These are phyloP conservation scores for Phoma sp. DNA, from an alignment of 2,329 filamentous ascomycete species.

Conservation along the genomic window DNA sequence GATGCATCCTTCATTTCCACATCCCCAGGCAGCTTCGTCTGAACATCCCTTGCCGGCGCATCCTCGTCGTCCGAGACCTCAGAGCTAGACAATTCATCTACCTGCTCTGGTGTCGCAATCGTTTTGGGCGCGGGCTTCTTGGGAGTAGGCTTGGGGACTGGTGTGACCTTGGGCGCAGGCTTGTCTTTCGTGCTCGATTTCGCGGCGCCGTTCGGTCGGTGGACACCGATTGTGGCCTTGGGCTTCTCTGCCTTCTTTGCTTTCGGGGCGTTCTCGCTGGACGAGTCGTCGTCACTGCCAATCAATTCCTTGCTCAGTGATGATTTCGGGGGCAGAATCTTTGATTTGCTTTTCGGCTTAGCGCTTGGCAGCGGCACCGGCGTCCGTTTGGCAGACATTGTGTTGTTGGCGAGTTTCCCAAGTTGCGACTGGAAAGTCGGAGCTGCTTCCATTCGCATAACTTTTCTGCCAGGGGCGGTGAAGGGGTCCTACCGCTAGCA, in stretches of 20 bases:
- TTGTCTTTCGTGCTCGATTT: constrained; percentile 26
- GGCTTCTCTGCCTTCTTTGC: constrained; percentile 27
- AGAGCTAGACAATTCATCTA: constrained; percentile 32
- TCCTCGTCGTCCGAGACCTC: constrained; percentile 35
- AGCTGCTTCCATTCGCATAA: constrained; percentile 26
- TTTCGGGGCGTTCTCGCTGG: constrained; percentile 25
- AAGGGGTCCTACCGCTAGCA: not conserved
- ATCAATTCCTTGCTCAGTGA: constrained; percentile 46
- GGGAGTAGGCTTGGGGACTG: constrained; percentile 18
- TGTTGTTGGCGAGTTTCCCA: constrained; percentile 25
- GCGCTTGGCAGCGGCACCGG: constrained; percentile 42
- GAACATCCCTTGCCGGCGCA: constrained; percentile 22
- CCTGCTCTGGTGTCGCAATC: constrained; percentile 26
- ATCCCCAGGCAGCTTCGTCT: constrained; percentile 23
- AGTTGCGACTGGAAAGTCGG: constrained; percentile 19
- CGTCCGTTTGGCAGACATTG: constrained; percentile 45
- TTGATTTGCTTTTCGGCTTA: constrained; percentile 34
- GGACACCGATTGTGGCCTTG: constrained; percentile 39
- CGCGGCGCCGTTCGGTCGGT: constrained; percentile 35
- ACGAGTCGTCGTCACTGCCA: constrained; percentile 41
- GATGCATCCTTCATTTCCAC: constrained; percentile 19
- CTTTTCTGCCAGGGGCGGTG: constrained; percentile 33
- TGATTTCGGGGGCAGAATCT: constrained; percentile 27
- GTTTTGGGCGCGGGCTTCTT: constrained; percentile 33
- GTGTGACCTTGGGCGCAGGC: constrained; percentile 15